Evolutionary conservation across 2,329 filamentous ascomycete genomes (phyloP).

Genomic region (Aspergillus spinulosporus): DNA sequence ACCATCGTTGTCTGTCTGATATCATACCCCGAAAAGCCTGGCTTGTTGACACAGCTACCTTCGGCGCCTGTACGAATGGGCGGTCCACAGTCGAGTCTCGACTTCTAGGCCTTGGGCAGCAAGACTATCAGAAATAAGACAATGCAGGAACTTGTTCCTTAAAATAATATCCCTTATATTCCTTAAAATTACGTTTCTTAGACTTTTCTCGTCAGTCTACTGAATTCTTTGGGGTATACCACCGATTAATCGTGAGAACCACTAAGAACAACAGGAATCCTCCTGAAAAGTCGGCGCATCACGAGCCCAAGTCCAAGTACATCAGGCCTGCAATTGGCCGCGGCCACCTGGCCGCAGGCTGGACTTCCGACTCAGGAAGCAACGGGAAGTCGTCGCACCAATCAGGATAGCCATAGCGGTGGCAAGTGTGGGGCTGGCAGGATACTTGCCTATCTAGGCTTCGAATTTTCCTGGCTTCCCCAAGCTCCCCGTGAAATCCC

Average conservation of each 20-base stretch:
- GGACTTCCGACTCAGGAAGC: not conserved
- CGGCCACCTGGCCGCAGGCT: not conserved
- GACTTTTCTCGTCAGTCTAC: not conserved
- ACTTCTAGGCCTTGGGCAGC: no score
- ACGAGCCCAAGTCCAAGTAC: conserved; percentile 9
- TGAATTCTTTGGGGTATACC: no score
- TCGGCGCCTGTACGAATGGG: no score
- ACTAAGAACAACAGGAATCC: not conserved
- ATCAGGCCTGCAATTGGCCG: no score
- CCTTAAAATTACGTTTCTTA: no score
- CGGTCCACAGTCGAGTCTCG: no score
- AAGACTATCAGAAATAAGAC: no score
- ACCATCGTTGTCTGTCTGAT: not conserved
- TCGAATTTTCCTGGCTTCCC: not conserved
- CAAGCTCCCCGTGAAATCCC: conserved; percentile 10
- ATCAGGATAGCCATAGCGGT: conserved; percentile 19
- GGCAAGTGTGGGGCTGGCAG: conserved; percentile 22
- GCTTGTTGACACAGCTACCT: no score
- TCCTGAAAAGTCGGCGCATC: conserved; percentile 12
- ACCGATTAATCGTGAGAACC: not conserved
- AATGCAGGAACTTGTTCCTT: no score
- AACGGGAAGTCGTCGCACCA: conserved; percentile 11
- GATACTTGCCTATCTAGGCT: not conserved
- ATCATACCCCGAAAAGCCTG: not conserved
- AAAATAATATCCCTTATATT: no score